A percentile compares a stretch with the other conserved stretches of the same genome.
These are phyloP conservation scores for Ophiostoma piceae DNA, from an alignment of 2,329 filamentous ascomycete genomes.

Conservation along the genomic window DNA sequence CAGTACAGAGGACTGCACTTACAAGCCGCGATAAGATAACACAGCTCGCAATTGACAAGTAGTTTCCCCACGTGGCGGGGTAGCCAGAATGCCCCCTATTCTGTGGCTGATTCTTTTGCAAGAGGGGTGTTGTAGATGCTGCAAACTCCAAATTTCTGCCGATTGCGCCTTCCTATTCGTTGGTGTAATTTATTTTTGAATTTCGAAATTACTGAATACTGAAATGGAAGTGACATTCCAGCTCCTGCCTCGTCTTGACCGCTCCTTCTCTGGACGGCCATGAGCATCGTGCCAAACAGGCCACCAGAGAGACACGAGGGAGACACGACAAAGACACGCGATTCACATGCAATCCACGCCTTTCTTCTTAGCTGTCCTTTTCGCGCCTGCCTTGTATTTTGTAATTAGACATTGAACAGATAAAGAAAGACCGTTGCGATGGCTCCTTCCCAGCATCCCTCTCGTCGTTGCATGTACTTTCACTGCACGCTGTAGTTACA, in stretches of 20 bases:
- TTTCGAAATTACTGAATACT: not conserved
- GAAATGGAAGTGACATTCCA: not conserved
- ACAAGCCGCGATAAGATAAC: not conserved
- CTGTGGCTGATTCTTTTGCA: not conserved
- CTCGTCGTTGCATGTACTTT: not conserved
- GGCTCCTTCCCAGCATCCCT: not conserved
- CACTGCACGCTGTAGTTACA: too few relatives aligned
- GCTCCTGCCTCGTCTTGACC: slow-evolving; percentile 16
- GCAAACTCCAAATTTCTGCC: not conserved
- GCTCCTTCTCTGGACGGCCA: slow-evolving; percentile 17
- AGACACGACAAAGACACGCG: not conserved
- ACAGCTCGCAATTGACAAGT: not conserved
- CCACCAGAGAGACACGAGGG: not conserved
- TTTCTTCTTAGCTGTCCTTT: not conserved
- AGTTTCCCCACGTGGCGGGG: slow-evolving; percentile 9
- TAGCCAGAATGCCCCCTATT: slow-evolving; percentile 5
- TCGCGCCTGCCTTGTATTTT: not conserved
- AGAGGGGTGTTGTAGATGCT: not conserved
- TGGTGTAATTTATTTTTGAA: not conserved
- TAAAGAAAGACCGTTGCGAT: not conserved
- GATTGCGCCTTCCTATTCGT: slow-evolving; percentile 4
- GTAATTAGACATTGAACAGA: not conserved
- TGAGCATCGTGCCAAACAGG: not conserved
- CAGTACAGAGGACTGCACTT: too few relatives aligned
- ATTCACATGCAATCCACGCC: not conserved